Evolutionary conservation across 2,329 filamentous ascomycete genomes (phyloP).

Genomic region (Hirsutella rhossiliensis): DNA sequence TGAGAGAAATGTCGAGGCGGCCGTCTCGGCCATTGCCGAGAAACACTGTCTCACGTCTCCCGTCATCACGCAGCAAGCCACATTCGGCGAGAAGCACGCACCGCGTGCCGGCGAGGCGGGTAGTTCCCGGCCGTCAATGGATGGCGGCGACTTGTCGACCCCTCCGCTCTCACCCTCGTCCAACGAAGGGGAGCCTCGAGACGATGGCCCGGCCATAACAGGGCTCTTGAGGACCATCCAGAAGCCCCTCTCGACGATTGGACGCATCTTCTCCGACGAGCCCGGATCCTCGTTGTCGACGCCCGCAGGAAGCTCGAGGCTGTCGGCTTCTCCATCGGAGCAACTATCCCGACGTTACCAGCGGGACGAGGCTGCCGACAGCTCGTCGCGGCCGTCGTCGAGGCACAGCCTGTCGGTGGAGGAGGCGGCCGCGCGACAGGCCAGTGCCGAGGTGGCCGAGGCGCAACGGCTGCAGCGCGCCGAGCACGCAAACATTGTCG

Average conservation of each 20-base stretch:
- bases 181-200: slow-evolving; percentile 40
- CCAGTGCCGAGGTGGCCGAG: slow-evolving; percentile 80
- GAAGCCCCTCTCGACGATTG: slow-evolving; percentile 79
- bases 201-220: slow-evolving; percentile 71
- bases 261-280: slow-evolving; percentile 80
- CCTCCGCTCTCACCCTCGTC: slow-evolving; percentile 44
- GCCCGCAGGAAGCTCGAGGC: slow-evolving; percentile 15
- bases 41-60: slow-evolving; percentile 54
- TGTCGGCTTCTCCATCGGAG: slow-evolving; percentile 23
- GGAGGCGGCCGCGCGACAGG: slow-evolving; percentile 81
- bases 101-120: slow-evolving; percentile 16
- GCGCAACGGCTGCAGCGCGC: slow-evolving; percentile 69
- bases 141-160: slow-evolving; percentile 18
- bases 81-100: slow-evolving; percentile 32
- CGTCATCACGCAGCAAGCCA: slow-evolving; percentile 22
- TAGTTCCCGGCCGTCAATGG: slow-evolving; percentile 26
- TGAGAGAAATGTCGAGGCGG: slow-evolving; percentile 88
- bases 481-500: slow-evolving; percentile 84
- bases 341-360: slow-evolving; percentile 16
- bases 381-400: slow-evolving; percentile 2
- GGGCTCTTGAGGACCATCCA: slow-evolving; percentile 86
- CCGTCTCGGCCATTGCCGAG: slow-evolving; percentile 90
- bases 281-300: slow-evolving; percentile 24
- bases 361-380: neutral
- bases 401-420: slow-evolving; percentile 54